Evolutionary conservation across 2,329 filamentous ascomycete species (phyloP), one percentile per base, ranked within the genome.

Genomic region (Hypoxylon sp.): DNA sequence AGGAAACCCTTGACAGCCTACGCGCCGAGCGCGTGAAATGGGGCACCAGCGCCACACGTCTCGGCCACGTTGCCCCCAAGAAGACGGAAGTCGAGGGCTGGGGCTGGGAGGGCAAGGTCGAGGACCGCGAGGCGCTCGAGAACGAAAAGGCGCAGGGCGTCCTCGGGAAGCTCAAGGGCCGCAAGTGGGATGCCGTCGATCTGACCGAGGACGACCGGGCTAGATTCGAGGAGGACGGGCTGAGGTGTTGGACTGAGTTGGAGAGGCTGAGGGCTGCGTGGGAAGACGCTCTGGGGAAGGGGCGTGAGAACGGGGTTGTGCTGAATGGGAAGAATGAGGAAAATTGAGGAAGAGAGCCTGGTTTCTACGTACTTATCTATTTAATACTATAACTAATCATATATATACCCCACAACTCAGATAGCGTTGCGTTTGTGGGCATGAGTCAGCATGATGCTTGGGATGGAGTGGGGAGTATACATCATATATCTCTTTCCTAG

Each of bases 21-120:
- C 83, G 76, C 29, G 87, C 84, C 3, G 68, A 90, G 84, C 78
- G 86, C 80, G 55, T 83, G 62, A 98, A 98, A 82, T 98, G 95
- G 95, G 95, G 95, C 2, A 92, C 91, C 31, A 87, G 88, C n/a
- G 87, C 86, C 8, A 86, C 91, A 70, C 79, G 86, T 10, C 79
- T 81, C 60, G 90, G 91, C 0, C 81, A 84, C 19, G 86, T 87
- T 65, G 82, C 86, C 42, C 88, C 93, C 4, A 91, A 91, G 80
- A 88, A 89, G 74, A 97, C 94, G 1, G 93, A 97, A 79, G 91
- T 97, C 2, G 90, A 93, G 47, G 93, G 94, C 6, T 98, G 94
- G 94, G 94, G 94, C 0, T 91, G 90, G 80, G 83, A 88, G 70
- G 90, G 91, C 61, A 82, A 80, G 9, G 82, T 85, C n/a, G 84